phyloP scores from a whole-genome alignment of 2,329 filamentous ascomycete genomes.

The Colletotrichum spinosum region DNA sequence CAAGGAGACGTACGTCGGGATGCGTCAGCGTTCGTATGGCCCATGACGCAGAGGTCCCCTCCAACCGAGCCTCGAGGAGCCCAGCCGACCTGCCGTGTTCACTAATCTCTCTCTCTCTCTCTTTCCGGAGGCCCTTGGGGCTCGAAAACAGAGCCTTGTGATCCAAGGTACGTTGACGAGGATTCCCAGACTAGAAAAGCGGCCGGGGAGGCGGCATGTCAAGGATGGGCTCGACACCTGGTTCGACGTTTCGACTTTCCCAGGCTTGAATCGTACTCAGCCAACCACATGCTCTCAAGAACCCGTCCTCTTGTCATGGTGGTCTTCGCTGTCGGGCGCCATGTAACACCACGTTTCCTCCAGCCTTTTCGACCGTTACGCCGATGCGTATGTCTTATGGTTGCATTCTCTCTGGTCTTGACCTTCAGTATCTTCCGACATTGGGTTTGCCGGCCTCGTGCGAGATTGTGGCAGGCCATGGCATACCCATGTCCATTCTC shows the following conservation, averaged over 20 bases:
- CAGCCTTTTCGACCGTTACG: too few species aligned
- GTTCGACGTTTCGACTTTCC: too few species aligned
- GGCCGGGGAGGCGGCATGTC: constrained; percentile 2
- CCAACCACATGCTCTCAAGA: too few species aligned
- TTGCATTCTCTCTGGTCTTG: not conserved
- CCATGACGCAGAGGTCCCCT: not conserved
- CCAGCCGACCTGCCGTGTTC: constrained; percentile 2
- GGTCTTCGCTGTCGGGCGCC: too few species aligned
- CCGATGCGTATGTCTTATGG: too few species aligned
- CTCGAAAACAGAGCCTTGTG: constrained; percentile 8
- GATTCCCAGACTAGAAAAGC: not conserved
- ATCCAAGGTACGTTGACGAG: constrained; percentile 23
- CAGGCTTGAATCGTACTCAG: too few species aligned
- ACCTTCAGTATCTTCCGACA: not conserved
- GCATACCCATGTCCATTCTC: constrained; percentile 25
- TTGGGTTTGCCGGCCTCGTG: constrained; percentile 6
- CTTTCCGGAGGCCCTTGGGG: not conserved
- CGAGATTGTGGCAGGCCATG: constrained; percentile 22
- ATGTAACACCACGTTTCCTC: too few species aligned
- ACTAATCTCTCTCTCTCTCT: not conserved
- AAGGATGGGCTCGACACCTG: not conserved
- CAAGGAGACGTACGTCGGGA: constrained; percentile 1
- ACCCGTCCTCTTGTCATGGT: too few species aligned
- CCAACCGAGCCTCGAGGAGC: not conserved
- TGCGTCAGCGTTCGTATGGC: constrained; percentile 2